These are phyloP conservation scores for Spathaspora sp. DNA, from an alignment of 1,139 yeast species.

Conservation along the genomic window DNA sequence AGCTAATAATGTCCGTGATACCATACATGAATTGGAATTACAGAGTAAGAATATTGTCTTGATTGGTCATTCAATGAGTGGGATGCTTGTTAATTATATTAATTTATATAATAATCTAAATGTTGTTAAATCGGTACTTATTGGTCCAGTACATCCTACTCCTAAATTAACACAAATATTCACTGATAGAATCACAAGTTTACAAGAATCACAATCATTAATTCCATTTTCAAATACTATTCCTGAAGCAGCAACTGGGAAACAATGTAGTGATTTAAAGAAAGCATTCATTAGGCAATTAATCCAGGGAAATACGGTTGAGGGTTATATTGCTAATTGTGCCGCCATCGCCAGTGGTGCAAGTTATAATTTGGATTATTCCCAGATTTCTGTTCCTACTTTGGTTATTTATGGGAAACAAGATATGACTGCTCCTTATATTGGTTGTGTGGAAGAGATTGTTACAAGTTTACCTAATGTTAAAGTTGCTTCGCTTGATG, in stretches of 20 bases:
- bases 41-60: slow-evolving; percentile 12
- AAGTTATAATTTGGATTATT: slow-evolving; percentile 14
- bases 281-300: slow-evolving; percentile 23
- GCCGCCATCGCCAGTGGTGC: slow-evolving; percentile 20
- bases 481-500: slow-evolving; percentile 14
- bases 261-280: slow-evolving; percentile 14
- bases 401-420: slow-evolving; percentile 22
- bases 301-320: slow-evolving; percentile 18
- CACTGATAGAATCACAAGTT: slow-evolving; percentile 14
- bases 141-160: slow-evolving; percentile 28
- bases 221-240: slow-evolving; percentile 18
- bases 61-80: slow-evolving; percentile 33
- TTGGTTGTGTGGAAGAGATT: slow-evolving; percentile 21
- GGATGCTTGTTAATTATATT: slow-evolving; percentile 22
- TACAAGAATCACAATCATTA: slow-evolving; percentile 14
- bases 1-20: slow-evolving; percentile 18
- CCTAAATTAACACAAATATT: slow-evolving; percentile 16
- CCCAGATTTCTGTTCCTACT: slow-evolving; percentile 15
- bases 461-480: slow-evolving; percentile 13
- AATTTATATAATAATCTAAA: slow-evolving; percentile 8
- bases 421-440: slow-evolving; percentile 24
- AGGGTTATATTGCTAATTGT: slow-evolving; percentile 25
- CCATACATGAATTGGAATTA: slow-evolving; percentile 16
- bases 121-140: slow-evolving; percentile 16
- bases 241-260: slow-evolving; percentile 23